Evolutionary conservation across 164 flowering plant species (phyloP).

Genomic region (Sedum album): DNA sequence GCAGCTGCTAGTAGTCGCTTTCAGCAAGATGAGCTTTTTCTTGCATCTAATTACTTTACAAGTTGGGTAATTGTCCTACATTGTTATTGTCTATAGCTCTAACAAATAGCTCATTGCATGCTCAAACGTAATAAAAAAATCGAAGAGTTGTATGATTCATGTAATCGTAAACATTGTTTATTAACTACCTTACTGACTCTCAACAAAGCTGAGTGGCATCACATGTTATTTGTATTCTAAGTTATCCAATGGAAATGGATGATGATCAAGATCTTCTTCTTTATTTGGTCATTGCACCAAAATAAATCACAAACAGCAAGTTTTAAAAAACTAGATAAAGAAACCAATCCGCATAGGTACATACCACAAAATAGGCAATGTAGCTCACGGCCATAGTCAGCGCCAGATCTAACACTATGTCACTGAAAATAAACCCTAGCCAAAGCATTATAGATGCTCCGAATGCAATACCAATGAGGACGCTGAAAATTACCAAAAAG

Average conservation of each 20-base stretch:
- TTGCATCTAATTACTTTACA: background rate
- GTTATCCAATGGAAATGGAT: background rate
- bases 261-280: background rate
- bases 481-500: slow-evolving; percentile 49
- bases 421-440: slow-evolving; percentile 86
- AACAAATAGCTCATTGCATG: background rate
- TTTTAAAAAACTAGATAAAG: background rate
- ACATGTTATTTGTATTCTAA: background rate
- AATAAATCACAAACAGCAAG: background rate
- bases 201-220: background rate
- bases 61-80: background rate
- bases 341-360: slow-evolving; percentile 12
- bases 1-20: background rate
- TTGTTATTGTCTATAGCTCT: background rate
- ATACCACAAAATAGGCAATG: slow-evolving; percentile 81
- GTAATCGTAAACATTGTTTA: background rate
- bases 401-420: slow-evolving; percentile 80
- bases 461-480: slow-evolving; percentile 19
- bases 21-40: background rate
- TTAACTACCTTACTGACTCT: background rate
- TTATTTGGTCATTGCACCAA: background rate
- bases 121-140: no score
- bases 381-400: slow-evolving; percentile 93
- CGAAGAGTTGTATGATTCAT: background rate
- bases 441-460: slow-evolving; percentile 34